These are phyloP conservation scores for Fusarium sp. DNA, from an alignment of 2,329 filamentous ascomycete genomes.

Conservation along the genomic window DNA sequence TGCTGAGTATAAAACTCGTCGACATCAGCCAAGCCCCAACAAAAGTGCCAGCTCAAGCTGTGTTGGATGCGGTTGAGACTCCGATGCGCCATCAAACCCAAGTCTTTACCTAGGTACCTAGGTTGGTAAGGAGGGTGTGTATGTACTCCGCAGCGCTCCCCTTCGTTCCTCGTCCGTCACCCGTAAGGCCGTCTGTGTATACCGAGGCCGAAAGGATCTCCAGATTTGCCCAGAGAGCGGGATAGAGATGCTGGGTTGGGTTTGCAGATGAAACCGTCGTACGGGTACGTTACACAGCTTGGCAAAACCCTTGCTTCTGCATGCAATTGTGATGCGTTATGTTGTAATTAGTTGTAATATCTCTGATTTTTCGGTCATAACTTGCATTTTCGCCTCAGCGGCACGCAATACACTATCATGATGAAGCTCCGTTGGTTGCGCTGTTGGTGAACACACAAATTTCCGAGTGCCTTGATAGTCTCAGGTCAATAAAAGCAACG, in stretches of 20 bases:
- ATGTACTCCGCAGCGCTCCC: background rate
- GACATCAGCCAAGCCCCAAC: conserved; percentile 34
- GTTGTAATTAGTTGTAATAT: background rate
- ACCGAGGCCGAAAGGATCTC: conserved; percentile 40
- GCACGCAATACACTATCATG: background rate
- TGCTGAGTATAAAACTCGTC: background rate
- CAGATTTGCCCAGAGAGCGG: background rate
- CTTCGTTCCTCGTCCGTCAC: background rate
- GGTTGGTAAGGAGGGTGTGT: conserved; percentile 7
- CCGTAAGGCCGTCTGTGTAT: conserved; percentile 7
- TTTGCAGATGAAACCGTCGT: conserved; percentile 1
- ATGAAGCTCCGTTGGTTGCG: background rate
- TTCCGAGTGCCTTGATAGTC: background rate
- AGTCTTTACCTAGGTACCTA: no score
- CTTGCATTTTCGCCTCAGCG: background rate
- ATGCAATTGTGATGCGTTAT: background rate
- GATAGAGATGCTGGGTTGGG: conserved; percentile 28
- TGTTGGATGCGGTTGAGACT: conserved; percentile 35
- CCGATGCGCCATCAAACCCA: conserved; percentile 14
- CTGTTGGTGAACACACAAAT: background rate
- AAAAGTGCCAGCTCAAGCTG: conserved; percentile 23
- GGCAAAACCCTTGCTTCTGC: conserved; percentile 17
- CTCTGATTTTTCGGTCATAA: background rate
- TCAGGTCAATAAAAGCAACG: background rate
- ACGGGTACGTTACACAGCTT: background rate